A percentile compares a stretch with the other conserved stretches of the same genome.
phyloP scores from a whole-genome alignment of 2,329 filamentous ascomycete species.

The Hirsutella thompsonii region DNA sequence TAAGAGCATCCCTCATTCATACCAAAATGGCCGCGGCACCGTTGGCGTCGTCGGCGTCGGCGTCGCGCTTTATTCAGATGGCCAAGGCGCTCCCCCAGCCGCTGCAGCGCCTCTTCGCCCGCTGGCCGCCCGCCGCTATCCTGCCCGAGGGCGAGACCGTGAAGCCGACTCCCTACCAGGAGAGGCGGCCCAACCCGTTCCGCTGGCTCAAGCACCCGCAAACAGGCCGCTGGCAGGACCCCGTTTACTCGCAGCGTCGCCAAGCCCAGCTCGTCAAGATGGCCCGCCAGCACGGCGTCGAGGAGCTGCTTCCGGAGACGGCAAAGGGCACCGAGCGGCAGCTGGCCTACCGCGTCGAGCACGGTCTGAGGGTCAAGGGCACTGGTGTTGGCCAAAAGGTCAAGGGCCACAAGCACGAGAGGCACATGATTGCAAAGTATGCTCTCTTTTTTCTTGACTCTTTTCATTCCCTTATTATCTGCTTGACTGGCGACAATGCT shows the following conservation, averaged over 20 bases:
- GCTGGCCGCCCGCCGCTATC: conserved; percentile 65
- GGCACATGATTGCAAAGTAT: conserved; percentile 64
- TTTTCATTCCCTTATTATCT: no score
- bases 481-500: no score
- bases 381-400: conserved; percentile 86
- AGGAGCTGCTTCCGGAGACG: conserved; percentile 66
- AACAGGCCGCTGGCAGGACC: conserved; percentile 74
- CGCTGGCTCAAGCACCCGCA: conserved; percentile 61
- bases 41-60: conserved; percentile 18
- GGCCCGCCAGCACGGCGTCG: conserved; percentile 64
- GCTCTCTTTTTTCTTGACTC: no score
- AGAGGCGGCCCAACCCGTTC: conserved; percentile 65
- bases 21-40: background rate
- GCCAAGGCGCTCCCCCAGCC: conserved; percentile 64
- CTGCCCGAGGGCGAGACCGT: conserved; percentile 27
- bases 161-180: conserved; percentile 34
- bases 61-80: conserved; percentile 36
- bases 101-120: conserved; percentile 76
- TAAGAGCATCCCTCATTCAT: background rate
- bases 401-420: conserved; percentile 91
- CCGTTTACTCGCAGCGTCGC: conserved; percentile 68
- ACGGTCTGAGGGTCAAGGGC: conserved; percentile 76
- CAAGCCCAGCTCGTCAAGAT: conserved; percentile 89
- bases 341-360: conserved; percentile 60
- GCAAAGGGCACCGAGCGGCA: conserved; percentile 62